phyloP scores from a whole-genome alignment of 2,329 filamentous ascomycete species.

The Colletotrichum siamense region DNA sequence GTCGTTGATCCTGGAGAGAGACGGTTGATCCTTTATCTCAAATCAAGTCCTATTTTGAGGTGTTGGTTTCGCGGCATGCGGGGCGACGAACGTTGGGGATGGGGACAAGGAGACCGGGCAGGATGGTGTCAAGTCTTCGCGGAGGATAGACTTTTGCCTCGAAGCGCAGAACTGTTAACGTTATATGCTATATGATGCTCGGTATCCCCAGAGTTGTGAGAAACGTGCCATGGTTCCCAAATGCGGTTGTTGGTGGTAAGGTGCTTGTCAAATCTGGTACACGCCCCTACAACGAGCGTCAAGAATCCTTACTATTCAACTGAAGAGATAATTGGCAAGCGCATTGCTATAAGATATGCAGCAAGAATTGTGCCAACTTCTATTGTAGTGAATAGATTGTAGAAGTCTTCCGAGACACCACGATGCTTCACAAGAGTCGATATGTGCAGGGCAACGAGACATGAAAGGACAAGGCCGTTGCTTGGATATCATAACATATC shows the following conservation, averaged over 20 bases:
- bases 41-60: background rate
- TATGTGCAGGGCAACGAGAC: background rate
- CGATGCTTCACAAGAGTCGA: background rate
- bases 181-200: background rate
- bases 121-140: background rate
- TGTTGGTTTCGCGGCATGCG: background rate
- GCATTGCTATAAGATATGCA: no score
- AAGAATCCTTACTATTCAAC: no score
- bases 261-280: background rate
- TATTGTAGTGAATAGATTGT: no score
- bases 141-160: background rate
- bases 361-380: no score
- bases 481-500: background rate
- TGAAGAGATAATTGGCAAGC: no score
- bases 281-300: background rate
- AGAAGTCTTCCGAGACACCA: background rate
- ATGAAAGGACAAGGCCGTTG: background rate
- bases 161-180: background rate
- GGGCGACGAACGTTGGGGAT: background rate
- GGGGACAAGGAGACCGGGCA: rapidly evolving
- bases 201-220: background rate
- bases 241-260: background rate
- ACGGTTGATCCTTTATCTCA: background rate
- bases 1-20: background rate
- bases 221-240: background rate